These are phyloP conservation scores for Aspergillus chevalieri DNA, from an alignment of 2,329 filamentous ascomycete genomes.

Conservation along the genomic window DNA sequence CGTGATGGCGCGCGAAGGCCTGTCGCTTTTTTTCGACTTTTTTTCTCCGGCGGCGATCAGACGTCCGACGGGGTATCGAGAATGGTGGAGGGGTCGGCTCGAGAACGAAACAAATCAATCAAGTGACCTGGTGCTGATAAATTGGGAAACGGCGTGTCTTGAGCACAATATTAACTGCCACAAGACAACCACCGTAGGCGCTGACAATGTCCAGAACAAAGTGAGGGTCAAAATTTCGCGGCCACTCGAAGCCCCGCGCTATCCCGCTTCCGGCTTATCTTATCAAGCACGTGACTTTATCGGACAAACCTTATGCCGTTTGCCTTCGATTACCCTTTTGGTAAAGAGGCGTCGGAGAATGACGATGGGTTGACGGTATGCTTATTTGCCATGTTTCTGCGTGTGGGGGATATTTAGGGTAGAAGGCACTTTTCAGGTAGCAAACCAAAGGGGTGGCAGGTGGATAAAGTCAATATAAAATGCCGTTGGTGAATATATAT, in stretches of 20 bases:
- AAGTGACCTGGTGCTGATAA: background rate
- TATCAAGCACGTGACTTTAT: constrained; percentile 16
- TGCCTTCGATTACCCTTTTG: too few species aligned
- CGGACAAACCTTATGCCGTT: constrained; percentile 1
- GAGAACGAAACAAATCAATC: background rate
- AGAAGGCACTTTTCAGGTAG: too few species aligned
- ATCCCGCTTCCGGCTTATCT: constrained; percentile 23
- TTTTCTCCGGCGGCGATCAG: background rate
- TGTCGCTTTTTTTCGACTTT: background rate
- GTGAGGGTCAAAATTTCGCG: background rate
- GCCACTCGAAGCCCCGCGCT: constrained; percentile 17
- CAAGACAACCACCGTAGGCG: background rate
- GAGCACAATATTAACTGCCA: background rate
- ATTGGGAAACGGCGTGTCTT: background rate
- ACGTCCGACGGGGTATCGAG: constrained; percentile 3
- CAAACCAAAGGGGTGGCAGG: too few species aligned
- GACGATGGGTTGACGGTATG: too few species aligned
- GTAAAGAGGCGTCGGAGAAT: too few species aligned
- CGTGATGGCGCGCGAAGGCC: constrained; percentile 13
- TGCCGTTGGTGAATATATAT: too few species aligned
- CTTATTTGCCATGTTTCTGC: too few species aligned
- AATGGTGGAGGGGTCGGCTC: background rate
- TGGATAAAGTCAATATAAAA: too few species aligned
- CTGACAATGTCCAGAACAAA: background rate
- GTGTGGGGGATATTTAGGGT: too few species aligned